A percentile compares a stretch with the other conserved stretches of the same genome.
Evolutionary conservation across 164 flowering plant genomes (phyloP).

Genomic region (Saururus chinensis): DNA sequence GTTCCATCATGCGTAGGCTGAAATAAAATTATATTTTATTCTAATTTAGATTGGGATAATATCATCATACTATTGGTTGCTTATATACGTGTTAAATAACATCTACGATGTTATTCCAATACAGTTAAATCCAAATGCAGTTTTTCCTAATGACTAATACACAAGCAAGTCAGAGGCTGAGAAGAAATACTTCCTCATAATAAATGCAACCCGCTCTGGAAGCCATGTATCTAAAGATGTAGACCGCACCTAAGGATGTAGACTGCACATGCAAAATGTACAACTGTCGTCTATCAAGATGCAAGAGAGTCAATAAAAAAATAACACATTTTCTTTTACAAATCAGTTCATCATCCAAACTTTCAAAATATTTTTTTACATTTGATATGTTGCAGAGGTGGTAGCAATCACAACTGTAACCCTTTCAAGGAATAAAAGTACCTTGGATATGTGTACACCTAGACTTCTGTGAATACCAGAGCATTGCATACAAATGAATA

Average conservation of each 20-base stretch:
- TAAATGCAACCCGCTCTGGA: constrained; percentile 95
- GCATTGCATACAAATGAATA: constrained; percentile 72
- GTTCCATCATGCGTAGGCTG: no score
- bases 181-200: constrained; percentile 49
- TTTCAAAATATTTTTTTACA: no score
- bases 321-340: no score
- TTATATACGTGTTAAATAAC: no score
- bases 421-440: constrained; percentile 5
- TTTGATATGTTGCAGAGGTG: background rate
- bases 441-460: constrained; percentile 67
- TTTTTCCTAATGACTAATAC: no score
- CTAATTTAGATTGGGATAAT: no score
- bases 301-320: no score
- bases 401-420: no score
- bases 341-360: background rate
- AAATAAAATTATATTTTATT: no score
- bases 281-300: background rate
- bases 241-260: constrained; percentile 94
- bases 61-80: no score
- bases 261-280: constrained; percentile 27
- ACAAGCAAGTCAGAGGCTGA: background rate
- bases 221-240: constrained; percentile 96
- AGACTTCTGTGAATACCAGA: constrained; percentile 67
- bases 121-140: no score
- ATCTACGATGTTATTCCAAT: no score